Conservation (phyloP, 306 rosid species). For the Sechiopsis laciniata region DNA sequence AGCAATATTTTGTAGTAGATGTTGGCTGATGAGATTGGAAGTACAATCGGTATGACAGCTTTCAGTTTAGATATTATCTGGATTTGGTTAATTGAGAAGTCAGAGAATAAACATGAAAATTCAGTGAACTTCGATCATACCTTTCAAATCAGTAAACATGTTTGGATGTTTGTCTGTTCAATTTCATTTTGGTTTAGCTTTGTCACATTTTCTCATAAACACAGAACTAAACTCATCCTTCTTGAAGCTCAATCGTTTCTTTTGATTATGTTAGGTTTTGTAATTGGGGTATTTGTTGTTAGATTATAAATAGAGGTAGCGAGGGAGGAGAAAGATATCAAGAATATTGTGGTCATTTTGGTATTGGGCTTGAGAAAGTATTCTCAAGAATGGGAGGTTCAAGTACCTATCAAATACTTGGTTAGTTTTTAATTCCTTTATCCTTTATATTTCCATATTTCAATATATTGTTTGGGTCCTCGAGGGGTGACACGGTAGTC, state of each 20-base stretch:
- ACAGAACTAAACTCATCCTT: background rate
- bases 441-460: too few relatives aligned
- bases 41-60: background rate
- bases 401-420: too few relatives aligned
- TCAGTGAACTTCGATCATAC: background rate
- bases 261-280: too few relatives aligned
- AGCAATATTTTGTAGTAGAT: background rate
- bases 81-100: background rate
- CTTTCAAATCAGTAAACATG: background rate
- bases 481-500: too few relatives aligned
- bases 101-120: background rate
- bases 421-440: too few relatives aligned
- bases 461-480: too few relatives aligned
- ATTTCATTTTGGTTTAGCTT: background rate
- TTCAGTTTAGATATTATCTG: background rate
- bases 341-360: too few relatives aligned
- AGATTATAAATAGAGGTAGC: too few relatives aligned
- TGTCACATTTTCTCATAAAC: background rate
- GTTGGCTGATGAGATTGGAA: background rate
- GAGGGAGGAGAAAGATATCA: too few relatives aligned
- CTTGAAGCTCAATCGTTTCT: constrained; percentile 26
- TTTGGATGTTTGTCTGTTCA: background rate
- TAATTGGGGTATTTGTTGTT: too few relatives aligned
- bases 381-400: too few relatives aligned
- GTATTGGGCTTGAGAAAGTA: too few relatives aligned